These are phyloP conservation scores for Dendrostoma leiphaemia DNA, from an alignment of 2,329 filamentous ascomycete species.

Conservation along the genomic window DNA sequence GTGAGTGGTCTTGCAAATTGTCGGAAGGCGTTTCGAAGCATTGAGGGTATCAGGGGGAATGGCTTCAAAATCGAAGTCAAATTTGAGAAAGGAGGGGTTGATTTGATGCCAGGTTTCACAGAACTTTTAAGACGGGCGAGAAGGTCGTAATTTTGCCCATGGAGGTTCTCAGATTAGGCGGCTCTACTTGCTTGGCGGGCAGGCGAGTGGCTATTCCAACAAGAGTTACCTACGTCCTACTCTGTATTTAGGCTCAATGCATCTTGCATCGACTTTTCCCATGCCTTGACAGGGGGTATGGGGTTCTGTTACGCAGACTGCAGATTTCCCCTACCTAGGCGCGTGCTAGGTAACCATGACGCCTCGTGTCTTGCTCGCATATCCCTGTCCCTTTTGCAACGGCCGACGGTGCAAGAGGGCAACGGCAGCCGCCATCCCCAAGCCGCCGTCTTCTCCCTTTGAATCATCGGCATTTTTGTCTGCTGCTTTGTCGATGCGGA, in stretches of 20 bases:
- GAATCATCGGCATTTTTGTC: neutral
- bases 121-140: neutral
- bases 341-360: too few relatives aligned
- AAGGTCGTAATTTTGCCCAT: neutral
- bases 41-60: constrained; percentile 3
- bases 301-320: neutral
- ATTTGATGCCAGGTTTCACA: neutral
- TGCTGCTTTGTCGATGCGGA: neutral
- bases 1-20: constrained; percentile 7
- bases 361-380: too few relatives aligned
- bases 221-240: neutral
- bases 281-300: too few relatives aligned
- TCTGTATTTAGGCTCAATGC: neutral
- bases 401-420: neutral
- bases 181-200: neutral
- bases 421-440: neutral
- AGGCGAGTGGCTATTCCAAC: too few relatives aligned
- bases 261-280: neutral
- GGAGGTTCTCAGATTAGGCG: neutral
- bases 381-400: neutral
- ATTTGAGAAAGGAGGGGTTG: neutral
- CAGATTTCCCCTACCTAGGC: too few relatives aligned
- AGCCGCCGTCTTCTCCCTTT: neutral
- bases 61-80: neutral
- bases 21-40: constrained; percentile 11